These are phyloP conservation scores for Acidomyces sp. DNA, from an alignment of 495 filamentous ascomycete genomes.

Conservation along the genomic window DNA sequence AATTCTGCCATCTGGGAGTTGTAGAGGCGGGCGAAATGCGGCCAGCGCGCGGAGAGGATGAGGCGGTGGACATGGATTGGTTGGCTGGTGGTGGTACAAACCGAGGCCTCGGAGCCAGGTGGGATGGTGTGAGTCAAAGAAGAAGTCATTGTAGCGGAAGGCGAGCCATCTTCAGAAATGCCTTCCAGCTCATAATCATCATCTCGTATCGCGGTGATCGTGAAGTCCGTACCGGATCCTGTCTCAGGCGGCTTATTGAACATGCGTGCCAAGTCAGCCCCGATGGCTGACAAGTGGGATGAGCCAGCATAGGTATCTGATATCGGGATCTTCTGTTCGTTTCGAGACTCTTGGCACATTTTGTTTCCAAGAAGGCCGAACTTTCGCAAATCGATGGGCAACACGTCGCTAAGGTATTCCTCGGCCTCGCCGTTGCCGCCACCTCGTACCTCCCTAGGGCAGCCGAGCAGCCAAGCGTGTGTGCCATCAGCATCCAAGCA, in stretches of 20 bases:
- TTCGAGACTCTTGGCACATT: slow-evolving; percentile 44
- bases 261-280: slow-evolving; percentile 66
- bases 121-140: slow-evolving; percentile 21
- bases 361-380: slow-evolving; percentile 81
- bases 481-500: slow-evolving; percentile 85
- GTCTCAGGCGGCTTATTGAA: slow-evolving; percentile 70
- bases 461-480: slow-evolving; percentile 92
- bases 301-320: slow-evolving; percentile 35
- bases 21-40: slow-evolving; percentile 85
- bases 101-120: slow-evolving; percentile 28
- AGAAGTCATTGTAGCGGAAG: slow-evolving; percentile 28
- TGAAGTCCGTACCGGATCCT: slow-evolving; percentile 72
- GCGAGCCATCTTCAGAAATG: slow-evolving; percentile 12
- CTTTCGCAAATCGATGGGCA: slow-evolving; percentile 75
- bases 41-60: slow-evolving; percentile 88
- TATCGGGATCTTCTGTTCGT: slow-evolving; percentile 42
- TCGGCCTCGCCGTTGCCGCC: slow-evolving; percentile 46
- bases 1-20: slow-evolving; percentile 91
- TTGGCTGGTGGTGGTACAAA: slow-evolving; percentile 49
- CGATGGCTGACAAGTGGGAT: slow-evolving; percentile 49
- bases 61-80: slow-evolving; percentile 89
- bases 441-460: slow-evolving; percentile 51
- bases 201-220: slow-evolving; percentile 63
- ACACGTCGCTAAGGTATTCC: slow-evolving; percentile 85
- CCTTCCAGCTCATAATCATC: slow-evolving; percentile 53